Base-by-base conservation (phyloP, 2,329 filamentous ascomycete species). In the Fusarium lyarnte region DNA sequence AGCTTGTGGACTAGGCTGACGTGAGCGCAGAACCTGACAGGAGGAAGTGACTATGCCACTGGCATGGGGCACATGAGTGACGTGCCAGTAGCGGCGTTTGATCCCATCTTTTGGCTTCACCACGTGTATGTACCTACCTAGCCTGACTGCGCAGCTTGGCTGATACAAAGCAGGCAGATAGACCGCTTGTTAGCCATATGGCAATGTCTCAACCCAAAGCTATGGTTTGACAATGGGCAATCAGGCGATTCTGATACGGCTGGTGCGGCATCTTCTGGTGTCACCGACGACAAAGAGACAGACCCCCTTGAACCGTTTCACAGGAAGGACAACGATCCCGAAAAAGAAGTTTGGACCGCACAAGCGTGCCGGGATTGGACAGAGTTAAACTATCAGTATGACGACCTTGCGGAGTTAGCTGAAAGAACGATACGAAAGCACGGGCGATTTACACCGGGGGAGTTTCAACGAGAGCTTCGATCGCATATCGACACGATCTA, bases 91-190 rank as follows among this genome's bases (percentile, higher is more conserved):
- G 62, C 46, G 11, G 57, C 62, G 0, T 63, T 64, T 29, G 62
- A 64, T 12, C 39, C 58, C 2, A 63, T 63, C 8, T 63, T 63
- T 12, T 64, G 58, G 39, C 58, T 64, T 12, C 62, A 63, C n/a
- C 62, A 63, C 12, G 58, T 60, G 46, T 59, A 16, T 23, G 52
- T 21, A 33, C 9, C 16, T 8, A 8, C 52, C 4, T 33, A 33
- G 31, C 12, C 31, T 33, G 31, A 12, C 31, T 13, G 4, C 31
- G 31, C 17, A 27, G 1, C 8, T 13, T 21, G 12, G 7, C 43
- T 59, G 10, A 59, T 23, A 21, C 0, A 3, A 1, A 6, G 6
- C 7, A 60, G 58, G 6, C 51, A 61, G 2, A 60, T 60, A 7
- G 38, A 60, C 3, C 36, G 23, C 2, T 39, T 55, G 3, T 6